Evolutionary conservation across 2,329 filamentous ascomycete species (phyloP), one percentile per base, ranked within the genome.

Genomic region (Colletotrichum sp.): DNA sequence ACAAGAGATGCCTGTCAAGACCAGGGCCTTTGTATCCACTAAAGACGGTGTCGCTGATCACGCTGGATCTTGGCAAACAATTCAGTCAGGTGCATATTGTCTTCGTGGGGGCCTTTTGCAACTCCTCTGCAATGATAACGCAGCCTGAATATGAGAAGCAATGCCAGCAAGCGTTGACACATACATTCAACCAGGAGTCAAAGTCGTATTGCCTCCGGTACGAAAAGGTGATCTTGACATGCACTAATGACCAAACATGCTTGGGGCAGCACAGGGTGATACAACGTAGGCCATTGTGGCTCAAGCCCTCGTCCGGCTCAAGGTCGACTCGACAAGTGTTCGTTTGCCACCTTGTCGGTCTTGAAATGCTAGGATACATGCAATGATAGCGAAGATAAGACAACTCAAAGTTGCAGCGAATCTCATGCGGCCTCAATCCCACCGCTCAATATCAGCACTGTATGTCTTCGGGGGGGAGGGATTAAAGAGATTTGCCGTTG

Each of bases 161-260:
- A 21, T n/a, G 13, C 10, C n/a, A 13, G 0, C 44, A 49, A 49
- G 9, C 44, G 3, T 6, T 49, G 18, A 21, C 6, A 49, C n/a
- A 21, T 21, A n/a, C n/a, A 49, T 49, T 6, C 21, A 4, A 49
- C 44, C 44, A 21, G n/a, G 44, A 49, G n/a, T 21, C 8, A 2
- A 13, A 12, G 0, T 18, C n/a, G 3, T n/a, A 13, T n/a, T 6
- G 6, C 3, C 44, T 21, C n/a, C 44, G 0, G 10, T 5, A 21
- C 2, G n/a, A 7, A 10, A 49, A 49, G 44, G n/a, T 21, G 9
- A 49, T 49, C 44, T 49, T 49, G 18, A n/a, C 9, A 49, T n/a
- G 5, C n/a, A 21, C 10, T 3, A 13, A n/a, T 18, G 9, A 21
- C 18, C 6, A 49, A 21, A 21, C 44, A 49, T 49, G 44, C 44